Conservation (phyloP, 495 filamentous ascomycete genomes). For the Penicillium psychrofluorescens region DNA sequence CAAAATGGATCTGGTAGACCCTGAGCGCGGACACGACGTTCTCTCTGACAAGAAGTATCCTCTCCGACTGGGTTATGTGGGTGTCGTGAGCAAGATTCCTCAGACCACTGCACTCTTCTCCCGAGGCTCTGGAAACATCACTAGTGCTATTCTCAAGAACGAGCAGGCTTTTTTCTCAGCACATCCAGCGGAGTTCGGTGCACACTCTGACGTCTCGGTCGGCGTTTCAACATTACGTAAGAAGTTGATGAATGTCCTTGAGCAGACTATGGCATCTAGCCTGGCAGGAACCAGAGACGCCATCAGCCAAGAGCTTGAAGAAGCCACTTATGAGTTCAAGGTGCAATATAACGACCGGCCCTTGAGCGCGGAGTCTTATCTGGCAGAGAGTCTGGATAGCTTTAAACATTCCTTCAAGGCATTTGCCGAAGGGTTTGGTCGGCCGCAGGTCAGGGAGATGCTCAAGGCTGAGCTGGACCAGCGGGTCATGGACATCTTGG, state of each 20-base stretch:
- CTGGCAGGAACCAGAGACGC: constrained; percentile 81
- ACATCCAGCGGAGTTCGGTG: constrained; percentile 73
- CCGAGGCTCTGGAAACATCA: constrained; percentile 74
- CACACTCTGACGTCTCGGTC: constrained; percentile 60
- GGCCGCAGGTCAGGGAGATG: constrained; percentile 79
- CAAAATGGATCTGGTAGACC: constrained; percentile 97
- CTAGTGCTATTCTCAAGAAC: constrained; percentile 74
- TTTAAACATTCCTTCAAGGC: constrained; percentile 98
- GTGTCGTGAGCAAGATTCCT: constrained; percentile 78
- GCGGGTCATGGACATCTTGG: constrained; percentile 89
- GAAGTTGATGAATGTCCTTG: constrained; percentile 94
- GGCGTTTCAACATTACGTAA: constrained; percentile 83
- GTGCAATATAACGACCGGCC: constrained; percentile 98
- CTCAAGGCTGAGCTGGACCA: constrained; percentile 92
- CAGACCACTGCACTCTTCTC: constrained; percentile 76
- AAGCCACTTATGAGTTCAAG: constrained; percentile 98
- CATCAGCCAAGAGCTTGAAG: constrained; percentile 91
- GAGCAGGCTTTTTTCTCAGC: constrained; percentile 83
- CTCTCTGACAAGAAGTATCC: constrained; percentile 89
- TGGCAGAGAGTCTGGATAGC: constrained; percentile 86
- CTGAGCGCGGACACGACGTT: constrained; percentile 67
- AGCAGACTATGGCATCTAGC: constrained; percentile 92
- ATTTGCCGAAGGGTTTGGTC: constrained; percentile 83
- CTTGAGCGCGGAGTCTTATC: constrained; percentile 88
- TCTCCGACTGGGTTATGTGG: constrained; percentile 91